Evolutionary conservation across 192 early-diverging fungal species (phyloP).

Genomic region (Backusella tuberculispora): DNA sequence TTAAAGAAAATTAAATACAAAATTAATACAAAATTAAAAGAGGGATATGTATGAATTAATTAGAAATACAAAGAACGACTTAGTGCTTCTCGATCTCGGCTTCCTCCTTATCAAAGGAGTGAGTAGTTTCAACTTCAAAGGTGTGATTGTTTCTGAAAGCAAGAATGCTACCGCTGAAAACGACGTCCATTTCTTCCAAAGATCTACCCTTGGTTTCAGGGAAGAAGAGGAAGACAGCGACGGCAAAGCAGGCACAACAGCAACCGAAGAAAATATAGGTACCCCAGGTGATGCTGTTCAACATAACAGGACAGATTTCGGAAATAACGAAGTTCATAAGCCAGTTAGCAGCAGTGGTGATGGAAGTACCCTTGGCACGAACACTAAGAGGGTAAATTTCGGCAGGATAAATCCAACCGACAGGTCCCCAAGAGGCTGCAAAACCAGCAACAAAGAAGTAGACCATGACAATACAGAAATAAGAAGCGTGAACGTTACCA

Average conservation of each 20-base stretch:
- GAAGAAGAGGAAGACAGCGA: conserved; percentile 67
- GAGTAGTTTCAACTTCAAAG: background rate
- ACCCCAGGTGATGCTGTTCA: conserved; percentile 63
- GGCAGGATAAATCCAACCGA: conserved; percentile 89
- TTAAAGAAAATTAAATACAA: background rate
- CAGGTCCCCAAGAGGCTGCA: conserved; percentile 90
- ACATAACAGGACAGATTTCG: conserved; percentile 69
- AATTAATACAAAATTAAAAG: background rate
- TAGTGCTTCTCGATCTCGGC: background rate
- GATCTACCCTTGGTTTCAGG: conserved; percentile 83
- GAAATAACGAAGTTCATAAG: conserved; percentile 77
- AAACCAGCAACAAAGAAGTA: conserved; percentile 65
- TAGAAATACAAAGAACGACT: background rate
- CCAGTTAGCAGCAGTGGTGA: conserved; percentile 89
- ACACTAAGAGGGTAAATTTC: conserved; percentile 90
- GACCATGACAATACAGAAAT: conserved; percentile 53
- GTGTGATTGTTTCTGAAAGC: background rate
- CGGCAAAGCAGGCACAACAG: conserved; percentile 54
- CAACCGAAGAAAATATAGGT: conserved; percentile 72
- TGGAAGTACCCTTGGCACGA: conserved; percentile 81
- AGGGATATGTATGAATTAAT: conserved; percentile 4
- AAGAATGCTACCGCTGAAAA: conserved; percentile 53
- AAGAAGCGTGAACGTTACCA: conserved; percentile 9
- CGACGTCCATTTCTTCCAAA: conserved; percentile 86
- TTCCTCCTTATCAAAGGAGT: conserved; percentile 1